Percentiles rank a stretch among this genome's conserved stretches.
These are phyloP conservation scores for Quercus mongolica DNA, from an alignment of 306 rosid genomes.

Conservation along the genomic window DNA sequence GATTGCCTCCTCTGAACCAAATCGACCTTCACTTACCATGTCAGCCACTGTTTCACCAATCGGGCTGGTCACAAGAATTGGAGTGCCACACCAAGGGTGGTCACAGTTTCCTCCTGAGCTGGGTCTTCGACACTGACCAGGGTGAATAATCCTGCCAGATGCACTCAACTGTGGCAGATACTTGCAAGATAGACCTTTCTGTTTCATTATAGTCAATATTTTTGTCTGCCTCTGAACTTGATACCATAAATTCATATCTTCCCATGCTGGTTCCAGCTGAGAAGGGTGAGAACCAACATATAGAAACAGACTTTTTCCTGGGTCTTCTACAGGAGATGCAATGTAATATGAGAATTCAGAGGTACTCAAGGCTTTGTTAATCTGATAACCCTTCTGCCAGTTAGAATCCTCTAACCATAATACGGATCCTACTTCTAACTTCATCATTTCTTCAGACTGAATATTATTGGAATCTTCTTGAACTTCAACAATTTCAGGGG, in stretches of 20 bases:
- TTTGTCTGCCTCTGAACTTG: conserved; percentile 98
- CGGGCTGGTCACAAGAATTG: conserved; percentile 86
- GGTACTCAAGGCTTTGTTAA: conserved; percentile 54
- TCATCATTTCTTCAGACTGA: conserved; percentile 67
- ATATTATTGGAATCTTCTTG: conserved; percentile 62
- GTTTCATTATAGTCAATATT: conserved; percentile 85
- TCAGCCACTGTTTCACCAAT: conserved; percentile 85
- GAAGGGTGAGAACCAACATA: conserved; percentile 89
- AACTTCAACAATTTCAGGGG: conserved; percentile 96
- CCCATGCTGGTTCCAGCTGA: conserved; percentile 97
- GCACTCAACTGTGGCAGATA: conserved; percentile 81
- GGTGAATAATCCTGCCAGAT: conserved; percentile 93
- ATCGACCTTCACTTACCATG: conserved; percentile 62
- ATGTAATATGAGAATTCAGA: conserved; percentile 59
- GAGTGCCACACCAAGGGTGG: conserved; percentile 99
- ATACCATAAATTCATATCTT: conserved; percentile 95
- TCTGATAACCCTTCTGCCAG: conserved; percentile 78
- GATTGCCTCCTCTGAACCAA: conserved; percentile 73
- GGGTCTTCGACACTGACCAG: conserved; percentile 84
- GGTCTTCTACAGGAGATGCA: conserved; percentile 82
- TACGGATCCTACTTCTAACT: conserved; percentile 73
- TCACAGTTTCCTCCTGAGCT: conserved; percentile 86
- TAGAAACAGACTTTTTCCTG: conserved; percentile 60
- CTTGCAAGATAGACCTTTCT: conserved; percentile 78
- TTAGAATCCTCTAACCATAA: conserved; percentile 92